Conservation (phyloP, 169 alveolate species). For the Plasmodium sp. region DNA sequence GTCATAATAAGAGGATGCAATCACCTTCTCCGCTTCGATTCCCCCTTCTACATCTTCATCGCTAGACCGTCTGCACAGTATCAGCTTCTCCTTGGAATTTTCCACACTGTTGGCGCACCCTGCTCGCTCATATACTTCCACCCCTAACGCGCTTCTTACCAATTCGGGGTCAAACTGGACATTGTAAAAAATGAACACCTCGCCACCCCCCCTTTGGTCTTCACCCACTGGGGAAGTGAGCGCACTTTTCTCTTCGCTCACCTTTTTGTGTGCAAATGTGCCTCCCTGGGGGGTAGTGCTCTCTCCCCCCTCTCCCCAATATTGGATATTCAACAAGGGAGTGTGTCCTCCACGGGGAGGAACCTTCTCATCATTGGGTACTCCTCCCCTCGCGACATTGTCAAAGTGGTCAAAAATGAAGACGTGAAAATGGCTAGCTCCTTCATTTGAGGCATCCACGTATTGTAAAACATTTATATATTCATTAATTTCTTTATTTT, state of each 20-base stretch:
- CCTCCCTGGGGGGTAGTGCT: background rate
- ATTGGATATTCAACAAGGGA: background rate
- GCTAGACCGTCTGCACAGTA: background rate
- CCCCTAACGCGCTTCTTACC: constrained; percentile 6
- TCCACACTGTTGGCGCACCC: background rate
- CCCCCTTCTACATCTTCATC: background rate
- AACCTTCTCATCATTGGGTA: background rate
- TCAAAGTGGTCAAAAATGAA: constrained; percentile 38
- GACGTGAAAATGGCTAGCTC: background rate
- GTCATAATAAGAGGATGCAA: background rate
- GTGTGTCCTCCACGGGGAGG: background rate
- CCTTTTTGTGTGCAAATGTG: background rate
- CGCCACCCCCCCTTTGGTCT: constrained; percentile 10
- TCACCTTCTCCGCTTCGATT: background rate
- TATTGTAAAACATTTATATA: constrained; percentile 39
- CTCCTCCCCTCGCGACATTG: background rate
- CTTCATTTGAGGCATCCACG: constrained; percentile 21
- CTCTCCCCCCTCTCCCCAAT: background rate
- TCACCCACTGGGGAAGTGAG: background rate
- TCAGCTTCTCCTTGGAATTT: constrained; percentile 5
- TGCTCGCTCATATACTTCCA: constrained; percentile 17
- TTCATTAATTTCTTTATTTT: constrained; percentile 59
- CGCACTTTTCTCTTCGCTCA: background rate
- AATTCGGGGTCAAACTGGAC: background rate
- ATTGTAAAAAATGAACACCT: constrained; percentile 27